Conservation (phyloP, 495 filamentous ascomycete species). For the Symbiotaphrina buchneri region DNA sequence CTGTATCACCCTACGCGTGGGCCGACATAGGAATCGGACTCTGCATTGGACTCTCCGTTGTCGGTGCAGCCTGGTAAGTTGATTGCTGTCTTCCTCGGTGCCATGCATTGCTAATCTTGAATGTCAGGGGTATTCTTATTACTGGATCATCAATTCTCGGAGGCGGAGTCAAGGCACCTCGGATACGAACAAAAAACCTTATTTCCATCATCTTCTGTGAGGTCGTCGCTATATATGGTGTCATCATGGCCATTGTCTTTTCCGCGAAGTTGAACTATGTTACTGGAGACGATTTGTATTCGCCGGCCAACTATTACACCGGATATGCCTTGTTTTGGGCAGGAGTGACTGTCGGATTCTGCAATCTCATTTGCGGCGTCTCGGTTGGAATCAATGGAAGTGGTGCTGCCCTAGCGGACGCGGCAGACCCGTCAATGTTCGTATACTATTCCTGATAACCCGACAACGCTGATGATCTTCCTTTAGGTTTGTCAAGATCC, state of each 20-base stretch:
- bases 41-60: constrained; percentile 86
- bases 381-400: constrained; percentile 96
- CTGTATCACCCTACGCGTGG: constrained; percentile 86
- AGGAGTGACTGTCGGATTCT: constrained; percentile 78
- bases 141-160: constrained; percentile 97
- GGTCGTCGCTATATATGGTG: constrained; percentile 98
- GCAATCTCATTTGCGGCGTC: constrained; percentile 90
- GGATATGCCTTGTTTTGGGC: constrained; percentile 94
- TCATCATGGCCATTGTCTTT: constrained; percentile 98
- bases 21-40: constrained; percentile 76
- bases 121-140: constrained; percentile 83
- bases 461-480: neutral
- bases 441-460: constrained; percentile 11
- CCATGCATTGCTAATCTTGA: constrained; percentile 2
- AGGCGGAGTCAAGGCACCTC: constrained; percentile 82
- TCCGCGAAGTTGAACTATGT: constrained; percentile 56
- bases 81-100: constrained; percentile 1
- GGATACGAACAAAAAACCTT: constrained; percentile 96
- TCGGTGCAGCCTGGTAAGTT: constrained; percentile 88
- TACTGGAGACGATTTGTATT: constrained; percentile 26
- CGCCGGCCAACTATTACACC: constrained; percentile 67
- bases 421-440: constrained; percentile 76
- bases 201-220: constrained; percentile 99
- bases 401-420: constrained; percentile 88
- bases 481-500: constrained; percentile 84